Conservation (phyloP, 2,329 filamentous ascomycete species). For the Phaeomoniella chlamydospora region DNA sequence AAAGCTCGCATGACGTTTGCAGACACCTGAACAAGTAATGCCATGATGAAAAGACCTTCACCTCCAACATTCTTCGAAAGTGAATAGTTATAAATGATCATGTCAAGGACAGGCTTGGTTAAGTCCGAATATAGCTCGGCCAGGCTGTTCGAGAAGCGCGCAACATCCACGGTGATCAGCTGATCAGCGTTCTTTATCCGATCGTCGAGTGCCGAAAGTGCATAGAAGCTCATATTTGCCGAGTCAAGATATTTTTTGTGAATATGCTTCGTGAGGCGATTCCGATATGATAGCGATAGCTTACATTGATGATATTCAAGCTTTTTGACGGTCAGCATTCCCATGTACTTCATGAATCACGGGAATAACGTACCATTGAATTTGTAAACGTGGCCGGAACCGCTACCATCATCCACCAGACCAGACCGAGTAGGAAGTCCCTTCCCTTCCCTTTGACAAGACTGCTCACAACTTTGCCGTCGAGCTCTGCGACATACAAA, state of each 20-base stretch:
- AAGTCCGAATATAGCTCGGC: constrained; percentile 94
- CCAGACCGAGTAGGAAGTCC: constrained; percentile 74
- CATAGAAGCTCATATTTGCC: constrained; percentile 92
- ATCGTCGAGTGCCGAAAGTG: constrained; percentile 86
- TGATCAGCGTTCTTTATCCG: constrained; percentile 98
- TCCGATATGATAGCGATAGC: constrained; percentile 81
- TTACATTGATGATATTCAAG: constrained; percentile 95
- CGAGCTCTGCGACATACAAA: constrained; percentile 89
- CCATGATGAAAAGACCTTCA: constrained; percentile 92
- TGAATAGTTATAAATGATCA: constrained; percentile 93
- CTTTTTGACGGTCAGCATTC: constrained; percentile 26
- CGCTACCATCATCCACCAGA: constrained; percentile 98
- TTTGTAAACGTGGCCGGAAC: constrained; percentile 96
- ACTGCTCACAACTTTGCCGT: constrained; percentile 82
- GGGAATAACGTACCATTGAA: constrained; percentile 60
- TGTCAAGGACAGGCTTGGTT: constrained; percentile 86
- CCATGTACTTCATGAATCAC: neutral
- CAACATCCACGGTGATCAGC: constrained; percentile 89
- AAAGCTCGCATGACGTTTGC: constrained; percentile 86
- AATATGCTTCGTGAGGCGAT: constrained; percentile 82
- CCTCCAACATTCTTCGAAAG: constrained; percentile 90
- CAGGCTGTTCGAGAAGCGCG: constrained; percentile 88
- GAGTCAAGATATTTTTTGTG: constrained; percentile 85
- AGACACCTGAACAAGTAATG: constrained; percentile 79
- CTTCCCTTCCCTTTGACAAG: constrained; percentile 81